Conservation (phyloP, 2,329 filamentous ascomycete genomes). For the Madurella fahalii region DNA sequence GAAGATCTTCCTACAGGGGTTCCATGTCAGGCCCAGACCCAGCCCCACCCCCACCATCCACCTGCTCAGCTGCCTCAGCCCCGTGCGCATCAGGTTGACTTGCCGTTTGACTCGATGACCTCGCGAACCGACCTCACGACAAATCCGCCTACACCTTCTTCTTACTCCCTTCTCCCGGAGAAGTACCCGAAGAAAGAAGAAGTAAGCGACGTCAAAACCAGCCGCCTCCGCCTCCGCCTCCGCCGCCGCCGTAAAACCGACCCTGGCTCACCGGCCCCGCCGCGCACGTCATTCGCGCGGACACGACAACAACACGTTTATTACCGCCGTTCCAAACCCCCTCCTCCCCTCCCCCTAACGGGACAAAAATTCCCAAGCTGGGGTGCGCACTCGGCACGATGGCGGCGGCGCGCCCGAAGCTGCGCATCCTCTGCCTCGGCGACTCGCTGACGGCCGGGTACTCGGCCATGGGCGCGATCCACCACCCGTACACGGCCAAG, state of each 20-base stretch:
- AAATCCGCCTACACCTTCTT: not conserved
- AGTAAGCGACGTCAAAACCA: not conserved
- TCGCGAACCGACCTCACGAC: not conserved
- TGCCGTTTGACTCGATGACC: not conserved
- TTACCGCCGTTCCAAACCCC: too few species aligned
- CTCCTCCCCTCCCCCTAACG: too few species aligned
- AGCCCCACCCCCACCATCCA: constrained; percentile 9
- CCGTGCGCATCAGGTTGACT: not conserved
- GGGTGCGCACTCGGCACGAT: constrained; percentile 5
- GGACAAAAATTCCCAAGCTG: not conserved
- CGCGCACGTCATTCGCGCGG: not conserved
- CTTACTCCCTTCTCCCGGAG: not conserved
- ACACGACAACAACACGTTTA: too few species aligned
- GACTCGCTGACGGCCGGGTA: constrained; percentile 61
- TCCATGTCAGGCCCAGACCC: not conserved
- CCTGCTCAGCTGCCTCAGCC: constrained; percentile 13
- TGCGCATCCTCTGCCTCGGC: constrained; percentile 61
- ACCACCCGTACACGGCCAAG: constrained; percentile 51
- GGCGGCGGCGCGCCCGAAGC: constrained; percentile 27
- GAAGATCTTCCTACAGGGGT: not conserved
- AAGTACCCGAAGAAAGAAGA: not conserved
- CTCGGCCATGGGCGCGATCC: constrained; percentile 37
- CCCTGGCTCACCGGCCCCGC: not conserved
- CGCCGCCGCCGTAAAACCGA: not conserved
- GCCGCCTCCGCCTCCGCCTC: too few species aligned